Conservation (phyloP, 192 early-diverging fungal species). For the Linnemannia elongata region DNA sequence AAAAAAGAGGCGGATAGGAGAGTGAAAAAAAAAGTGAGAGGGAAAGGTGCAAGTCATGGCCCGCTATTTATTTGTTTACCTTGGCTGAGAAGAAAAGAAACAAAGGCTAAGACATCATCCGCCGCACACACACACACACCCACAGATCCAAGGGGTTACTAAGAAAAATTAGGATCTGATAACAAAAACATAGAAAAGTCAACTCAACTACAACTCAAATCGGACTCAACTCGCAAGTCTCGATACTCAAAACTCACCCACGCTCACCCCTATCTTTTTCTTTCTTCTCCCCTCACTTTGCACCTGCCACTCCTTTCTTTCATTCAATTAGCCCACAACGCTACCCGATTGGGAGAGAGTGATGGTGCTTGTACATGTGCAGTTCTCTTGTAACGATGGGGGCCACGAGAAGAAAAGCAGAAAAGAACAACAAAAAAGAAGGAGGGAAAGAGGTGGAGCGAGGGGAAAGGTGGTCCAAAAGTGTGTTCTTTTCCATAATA, state of each 20-base stretch:
- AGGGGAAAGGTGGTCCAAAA: neutral
- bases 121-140: neutral
- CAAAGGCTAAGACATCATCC: neutral
- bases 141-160: neutral
- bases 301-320: neutral
- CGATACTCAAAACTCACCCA: neutral
- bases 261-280: neutral
- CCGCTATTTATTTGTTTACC: neutral
- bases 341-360: neutral
- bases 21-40: neutral
- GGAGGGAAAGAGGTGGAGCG: neutral
- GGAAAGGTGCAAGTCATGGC: neutral
- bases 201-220: neutral
- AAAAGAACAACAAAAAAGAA: neutral
- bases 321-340: neutral
- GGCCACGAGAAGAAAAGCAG: neutral
- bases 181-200: neutral
- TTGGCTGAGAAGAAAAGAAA: neutral
- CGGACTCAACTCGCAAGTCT: neutral
- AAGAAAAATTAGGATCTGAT: constrained; percentile 1
- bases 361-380: neutral
- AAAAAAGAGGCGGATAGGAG: neutral
- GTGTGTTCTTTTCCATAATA: constrained; percentile 3
- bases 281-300: neutral
- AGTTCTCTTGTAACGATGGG: neutral